Evolutionary conservation across 2,329 filamentous ascomycete species (phyloP), one percentile per base, ranked within the genome.

Genomic region (Aspergillus quadricinctus): DNA sequence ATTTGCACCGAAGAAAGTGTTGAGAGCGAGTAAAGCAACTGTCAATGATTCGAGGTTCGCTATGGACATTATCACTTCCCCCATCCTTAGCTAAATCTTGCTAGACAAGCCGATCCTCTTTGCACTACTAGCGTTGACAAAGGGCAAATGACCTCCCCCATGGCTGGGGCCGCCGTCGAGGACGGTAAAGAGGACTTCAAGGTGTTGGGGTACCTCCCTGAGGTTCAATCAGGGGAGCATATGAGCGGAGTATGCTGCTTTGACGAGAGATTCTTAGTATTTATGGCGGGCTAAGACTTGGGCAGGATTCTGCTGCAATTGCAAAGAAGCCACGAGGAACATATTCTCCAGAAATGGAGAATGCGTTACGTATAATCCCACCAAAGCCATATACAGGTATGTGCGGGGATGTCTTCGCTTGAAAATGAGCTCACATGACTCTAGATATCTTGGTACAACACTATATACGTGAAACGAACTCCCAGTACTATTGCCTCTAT

Each of bases 361-460:
- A 64, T 27, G 70, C 67, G 11, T 61, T 75, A 28, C 61, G 58
- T 11, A 48, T 59, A 31, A 63, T 76, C 41, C 71, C 73, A 21
- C 67, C 73, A 3, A 77, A 75, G 54, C 70, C 70, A 4, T 75
- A 76, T 53, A 72, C 69, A 57, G 72, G 72, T 75, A 61, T 46
- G 55, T 48, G 29, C 8, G 14, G 23, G 8, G 17, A 48, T 31
- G 31, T 1, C 7, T 14, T 11, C 10, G 7, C 3, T 37, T 11
- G 4, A 19, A 9, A 25, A 27, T 14, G 8, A 52, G 19, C 54
- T 65, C 21, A 60, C 17, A 19, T 4, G n/a, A 1, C 31, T 28
- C n/a, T 50, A 79, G 78, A 81, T 56, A 68, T 73, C 2, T 69
- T 81, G 17, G 70, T 81, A 1, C 77, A 80, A 48, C 73, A 78